Conservation (phyloP, 2,329 filamentous ascomycete genomes). For the Verticillium longisporum region DNA sequence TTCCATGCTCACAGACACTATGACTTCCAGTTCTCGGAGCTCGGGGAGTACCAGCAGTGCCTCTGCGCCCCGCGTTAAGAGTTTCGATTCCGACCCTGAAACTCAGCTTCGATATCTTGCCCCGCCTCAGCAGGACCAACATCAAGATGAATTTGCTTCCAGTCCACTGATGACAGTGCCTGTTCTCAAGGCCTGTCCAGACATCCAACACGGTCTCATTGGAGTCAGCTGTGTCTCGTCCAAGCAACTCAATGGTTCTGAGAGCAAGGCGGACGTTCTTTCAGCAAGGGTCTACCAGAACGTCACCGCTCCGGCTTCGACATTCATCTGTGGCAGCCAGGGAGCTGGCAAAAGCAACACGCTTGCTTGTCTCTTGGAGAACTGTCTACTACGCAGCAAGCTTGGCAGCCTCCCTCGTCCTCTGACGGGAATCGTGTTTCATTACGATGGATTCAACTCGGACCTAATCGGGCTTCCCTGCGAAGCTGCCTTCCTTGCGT, state of each 20-base stretch:
- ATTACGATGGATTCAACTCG: constrained; percentile 52
- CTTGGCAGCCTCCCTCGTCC: constrained; percentile 41
- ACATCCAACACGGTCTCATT: constrained; percentile 12
- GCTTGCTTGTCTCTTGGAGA: constrained; percentile 48
- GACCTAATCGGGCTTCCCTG: constrained; percentile 43
- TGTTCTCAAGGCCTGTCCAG: not conserved
- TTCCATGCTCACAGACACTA: not conserved
- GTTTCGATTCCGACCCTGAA: not conserved
- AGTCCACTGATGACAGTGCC: constrained; percentile 7
- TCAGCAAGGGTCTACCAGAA: constrained; percentile 34
- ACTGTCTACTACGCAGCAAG: constrained; percentile 40
- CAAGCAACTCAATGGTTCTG: not conserved
- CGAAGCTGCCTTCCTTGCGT: constrained; percentile 52
- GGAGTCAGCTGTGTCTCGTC: constrained; percentile 11
- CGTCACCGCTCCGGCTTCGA: constrained; percentile 43
- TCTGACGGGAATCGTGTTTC: constrained; percentile 56
- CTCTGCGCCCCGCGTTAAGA: not conserved
- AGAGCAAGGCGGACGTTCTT: constrained; percentile 2
- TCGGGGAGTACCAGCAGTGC: not conserved
- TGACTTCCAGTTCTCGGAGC: not conserved
- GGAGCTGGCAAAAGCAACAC: constrained; percentile 60
- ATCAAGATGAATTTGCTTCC: constrained; percentile 2
- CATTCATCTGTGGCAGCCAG: constrained; percentile 59
- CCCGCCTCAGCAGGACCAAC: not conserved
- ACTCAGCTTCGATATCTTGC: not conserved